A percentile compares a stretch with the other conserved stretches of the same genome.
Evolutionary conservation across 352 stramenopile genomes (phyloP).

Genomic region (Phytophthora pinifolia): DNA sequence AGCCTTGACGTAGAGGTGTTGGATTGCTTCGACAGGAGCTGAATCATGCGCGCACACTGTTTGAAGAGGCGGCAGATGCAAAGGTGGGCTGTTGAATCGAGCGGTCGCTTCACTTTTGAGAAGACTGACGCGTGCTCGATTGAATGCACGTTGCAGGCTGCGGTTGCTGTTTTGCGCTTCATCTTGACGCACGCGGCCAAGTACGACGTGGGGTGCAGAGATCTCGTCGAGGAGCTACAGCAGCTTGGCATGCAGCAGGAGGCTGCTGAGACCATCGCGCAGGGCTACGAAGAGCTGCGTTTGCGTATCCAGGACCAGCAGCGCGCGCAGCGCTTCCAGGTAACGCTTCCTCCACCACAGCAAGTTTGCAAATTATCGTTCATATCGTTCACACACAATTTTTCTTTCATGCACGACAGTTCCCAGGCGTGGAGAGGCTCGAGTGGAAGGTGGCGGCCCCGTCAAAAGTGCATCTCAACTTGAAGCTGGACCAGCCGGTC

Average conservation of each 20-base stretch:
- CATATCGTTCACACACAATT: not conserved
- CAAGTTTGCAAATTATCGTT: not conserved
- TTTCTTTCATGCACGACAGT: conserved; percentile 14
- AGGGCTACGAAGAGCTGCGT: conserved; percentile 35
- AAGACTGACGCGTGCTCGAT: not conserved
- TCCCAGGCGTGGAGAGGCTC: conserved; percentile 31
- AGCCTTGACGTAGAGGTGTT: not conserved
- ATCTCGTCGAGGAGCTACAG: conserved; percentile 49
- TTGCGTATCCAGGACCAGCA: conserved; percentile 34
- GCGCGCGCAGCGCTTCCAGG: conserved; percentile 37
- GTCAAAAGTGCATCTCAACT: conserved; percentile 24
- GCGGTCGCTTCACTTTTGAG: not conserved
- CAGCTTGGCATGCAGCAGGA: conserved; percentile 41
- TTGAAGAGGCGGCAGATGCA: conserved; percentile 19
- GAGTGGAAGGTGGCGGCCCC: conserved; percentile 25
- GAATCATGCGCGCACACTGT: conserved; percentile 11
- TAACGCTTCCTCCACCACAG: conserved; percentile 11
- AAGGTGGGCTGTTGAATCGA: conserved; percentile 20
- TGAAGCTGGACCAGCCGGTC: conserved; percentile 33
- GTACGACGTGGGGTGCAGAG: conserved; percentile 34
- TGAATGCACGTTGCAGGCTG: conserved; percentile 17
- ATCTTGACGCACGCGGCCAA: conserved; percentile 51
- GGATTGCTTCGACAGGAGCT: conserved; percentile 18
- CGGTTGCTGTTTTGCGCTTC: conserved; percentile 43
- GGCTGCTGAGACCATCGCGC: conserved; percentile 24